A percentile compares a stretch with the other conserved stretches of the same genome.
Evolutionary conservation across 176 grass and related monocot species (phyloP).

Genomic region (Aegilops tauschii): DNA sequence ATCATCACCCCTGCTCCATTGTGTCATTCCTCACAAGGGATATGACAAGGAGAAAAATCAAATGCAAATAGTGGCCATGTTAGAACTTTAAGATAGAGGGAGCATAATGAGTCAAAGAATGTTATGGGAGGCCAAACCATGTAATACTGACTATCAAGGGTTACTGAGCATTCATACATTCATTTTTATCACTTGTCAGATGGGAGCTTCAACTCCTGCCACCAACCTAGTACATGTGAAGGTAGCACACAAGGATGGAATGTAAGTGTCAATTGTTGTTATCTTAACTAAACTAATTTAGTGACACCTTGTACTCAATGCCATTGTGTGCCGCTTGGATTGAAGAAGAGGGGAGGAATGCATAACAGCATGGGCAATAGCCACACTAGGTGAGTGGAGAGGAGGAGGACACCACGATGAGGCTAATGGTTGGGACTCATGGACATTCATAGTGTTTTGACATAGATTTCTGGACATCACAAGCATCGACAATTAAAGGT

Average conservation of each 20-base stretch:
- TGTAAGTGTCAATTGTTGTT: neutral
- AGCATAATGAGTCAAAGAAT: too few species aligned
- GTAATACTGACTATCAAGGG: neutral
- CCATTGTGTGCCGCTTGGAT: neutral
- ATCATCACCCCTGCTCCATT: neutral
- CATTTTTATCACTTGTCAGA: too few species aligned
- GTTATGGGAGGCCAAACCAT: neutral
- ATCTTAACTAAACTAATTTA: neutral
- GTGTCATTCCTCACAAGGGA: neutral
- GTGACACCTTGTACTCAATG: neutral
- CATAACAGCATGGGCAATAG: neutral
- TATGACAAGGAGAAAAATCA: neutral
- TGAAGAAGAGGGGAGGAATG: neutral
- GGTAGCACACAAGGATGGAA: neutral
- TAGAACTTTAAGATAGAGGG: neutral
- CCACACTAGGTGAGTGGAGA: neutral
- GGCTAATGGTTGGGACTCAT: neutral
- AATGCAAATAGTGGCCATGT: neutral
- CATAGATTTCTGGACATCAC: neutral
- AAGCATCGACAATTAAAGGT: neutral
- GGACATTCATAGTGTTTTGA: neutral
- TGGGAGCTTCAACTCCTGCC: too few species aligned
- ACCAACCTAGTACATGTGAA: neutral
- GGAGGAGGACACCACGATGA: neutral
- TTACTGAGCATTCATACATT: neutral